These are phyloP conservation scores for Agrostemma githago DNA, from an alignment of 148 eudicot species.

Conservation along the genomic window DNA sequence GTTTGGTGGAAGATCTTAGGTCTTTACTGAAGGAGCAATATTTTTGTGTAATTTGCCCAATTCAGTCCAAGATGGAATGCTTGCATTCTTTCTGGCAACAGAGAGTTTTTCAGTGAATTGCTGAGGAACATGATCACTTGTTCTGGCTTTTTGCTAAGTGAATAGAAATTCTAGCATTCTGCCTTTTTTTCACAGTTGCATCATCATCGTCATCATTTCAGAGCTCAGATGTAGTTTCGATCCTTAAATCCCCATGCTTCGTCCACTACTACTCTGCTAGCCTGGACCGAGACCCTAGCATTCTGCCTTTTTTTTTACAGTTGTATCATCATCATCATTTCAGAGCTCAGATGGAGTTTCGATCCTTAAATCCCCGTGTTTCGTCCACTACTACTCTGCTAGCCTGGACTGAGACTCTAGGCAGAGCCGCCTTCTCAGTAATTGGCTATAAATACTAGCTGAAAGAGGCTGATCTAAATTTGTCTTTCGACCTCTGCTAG, in stretches of 20 bases:
- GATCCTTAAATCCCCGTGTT: not conserved
- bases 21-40: conserved; percentile 42
- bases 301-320: conserved; percentile 3
- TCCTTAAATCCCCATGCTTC: not conserved
- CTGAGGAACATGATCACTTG: conserved; percentile 8
- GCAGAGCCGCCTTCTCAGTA: not conserved
- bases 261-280: not conserved
- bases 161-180: conserved; percentile 1
- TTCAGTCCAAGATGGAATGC: conserved; percentile 8
- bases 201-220: no score
- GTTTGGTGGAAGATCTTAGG: conserved; percentile 96
- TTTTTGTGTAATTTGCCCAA: conserved; percentile 13
- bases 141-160: conserved; percentile 10
- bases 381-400: not conserved
- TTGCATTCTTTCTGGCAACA: conserved; percentile 18
- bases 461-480: no score
- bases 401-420: not conserved
- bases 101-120: conserved; percentile 9
- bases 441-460: no score
- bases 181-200: conserved; percentile 1
- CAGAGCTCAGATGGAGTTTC: no score
- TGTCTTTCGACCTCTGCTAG: no score
- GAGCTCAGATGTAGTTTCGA: not conserved
- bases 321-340: not conserved
- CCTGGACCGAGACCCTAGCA: not conserved